Evolutionary conservation across 805 yeast species (phyloP), one percentile per base, ranked within the genome.

Genomic region (Lachancea mirantina): DNA sequence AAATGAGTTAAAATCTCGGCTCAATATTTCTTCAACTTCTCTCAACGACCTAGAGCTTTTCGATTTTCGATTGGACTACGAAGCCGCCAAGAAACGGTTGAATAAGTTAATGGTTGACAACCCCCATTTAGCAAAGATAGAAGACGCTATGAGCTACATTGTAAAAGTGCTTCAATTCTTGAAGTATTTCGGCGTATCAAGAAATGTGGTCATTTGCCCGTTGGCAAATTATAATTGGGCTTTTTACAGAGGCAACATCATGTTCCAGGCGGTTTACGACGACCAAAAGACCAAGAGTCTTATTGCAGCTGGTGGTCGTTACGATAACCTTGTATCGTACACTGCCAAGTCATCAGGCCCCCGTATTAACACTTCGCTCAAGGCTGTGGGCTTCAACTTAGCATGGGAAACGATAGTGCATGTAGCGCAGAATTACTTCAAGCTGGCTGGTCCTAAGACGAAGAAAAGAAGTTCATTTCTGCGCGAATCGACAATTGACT

Each of bases 291-390:
- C 53, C 52, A 47, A 62, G 64, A 62, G 52, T 24, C 41, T 79
- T 19, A 63, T 92, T 24, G 92, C 92, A 10, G 89, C 92, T 0
- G 99, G 99, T 27, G 99, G 99, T 2, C 65, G 99, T 35, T 92
- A 87, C 51, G 97, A 89, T 48, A 64, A 67, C 14, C 65, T 92
- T 42, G 72, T 87, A 9, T 64, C 74, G 3, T 67, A 77, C 11
- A 68, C 85, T 39, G 72, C 89, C 0, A 76, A 83, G 43, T 69
- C 75, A 1, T 59, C 72, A 38, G 52, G 65, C 14, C 57, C 52
- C 3, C 51, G 51, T 29, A 30, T 40, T 3, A 46, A 36, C 23
- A 50, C 48, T 23, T 40, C 70, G 30, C 66, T 71, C 14, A 67
- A 68, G 33, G 95, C 87, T 1, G 96, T 88, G 26, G 97, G 98